Base-by-base conservation (phyloP, 1,284 basidiomycete species). In the Puccinia coronata region DNA sequence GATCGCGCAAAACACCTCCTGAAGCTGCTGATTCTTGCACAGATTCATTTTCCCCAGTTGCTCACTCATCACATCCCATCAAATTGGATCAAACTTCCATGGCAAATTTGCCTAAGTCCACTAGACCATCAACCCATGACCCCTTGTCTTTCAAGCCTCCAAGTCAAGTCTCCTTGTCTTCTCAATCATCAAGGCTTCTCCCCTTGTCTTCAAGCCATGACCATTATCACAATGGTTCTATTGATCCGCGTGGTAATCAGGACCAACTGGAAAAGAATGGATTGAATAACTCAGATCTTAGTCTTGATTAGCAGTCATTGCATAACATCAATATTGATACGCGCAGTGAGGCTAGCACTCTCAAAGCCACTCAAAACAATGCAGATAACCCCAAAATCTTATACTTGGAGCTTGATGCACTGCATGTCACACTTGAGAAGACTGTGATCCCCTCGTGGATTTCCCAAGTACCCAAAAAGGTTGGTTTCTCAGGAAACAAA, bases 371-470 rank as follows among this genome's bases (percentile, higher is more conserved):
- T 8, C 61, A 65, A 65, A 36, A 11, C 34, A 28, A 65, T 3
- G 34, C 12, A 11, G 20, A 36, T 36, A 65, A 31, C 34, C 61
- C 61, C n/a, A 4, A 65, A 65, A 14, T 65, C n/a, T 65, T 65
- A 65, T 9, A n/a, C 61, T 65, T 8, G 61, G 61, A 65, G 34
- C 61, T 65, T 65, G 61, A 65, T 12, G 61, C 61, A 9, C 34
- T 65, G 34, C n/a, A 65, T 65, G 61, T 65, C 34, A 34, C 20
- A 12, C 34, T 73, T 23, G 8, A 4, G 23, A 49, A 73, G 31
- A 59, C 71, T 3, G 1, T 0, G 36, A 47, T 73, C 2, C 63
- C 76, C 9, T 39, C 76, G 1, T 78, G 76, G 76, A 39, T 78
- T 20, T 36, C 63, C 20, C 31, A 65, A 23, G 47, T 78, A 11